A percentile compares a stretch with the other conserved stretches of the same genome.
These are phyloP conservation scores for Alternaria novae-zelandiae DNA, from an alignment of 2,329 filamentous ascomycete species.

Conservation along the genomic window DNA sequence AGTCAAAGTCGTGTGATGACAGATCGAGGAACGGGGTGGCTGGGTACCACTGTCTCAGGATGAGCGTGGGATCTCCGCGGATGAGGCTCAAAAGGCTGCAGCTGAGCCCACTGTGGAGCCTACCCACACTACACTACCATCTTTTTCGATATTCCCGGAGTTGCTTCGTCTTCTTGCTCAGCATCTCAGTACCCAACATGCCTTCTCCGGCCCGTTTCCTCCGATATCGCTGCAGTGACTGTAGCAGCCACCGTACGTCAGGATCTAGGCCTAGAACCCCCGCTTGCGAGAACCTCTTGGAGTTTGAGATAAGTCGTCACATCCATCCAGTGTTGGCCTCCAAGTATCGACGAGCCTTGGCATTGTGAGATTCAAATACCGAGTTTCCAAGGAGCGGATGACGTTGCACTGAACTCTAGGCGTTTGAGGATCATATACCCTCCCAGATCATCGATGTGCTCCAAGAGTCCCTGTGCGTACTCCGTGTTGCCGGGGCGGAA, in stretches of 20 bases:
- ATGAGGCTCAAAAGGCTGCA: background rate
- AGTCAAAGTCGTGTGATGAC: background rate
- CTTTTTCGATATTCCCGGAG: background rate
- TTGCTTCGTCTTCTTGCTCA: background rate
- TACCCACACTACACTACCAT: background rate
- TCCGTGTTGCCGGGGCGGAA: background rate
- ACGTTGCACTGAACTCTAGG: slow-evolving; percentile 8
- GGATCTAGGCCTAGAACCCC: background rate
- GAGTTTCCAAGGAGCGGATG: slow-evolving; percentile 4
- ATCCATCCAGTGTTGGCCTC: background rate
- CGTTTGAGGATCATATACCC: background rate
- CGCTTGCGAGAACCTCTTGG: background rate
- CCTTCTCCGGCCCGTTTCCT: slow-evolving; percentile 8
- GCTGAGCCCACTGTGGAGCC: slow-evolving; percentile 1
- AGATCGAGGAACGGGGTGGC: background rate
- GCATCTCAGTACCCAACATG: background rate
- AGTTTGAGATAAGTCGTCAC: background rate
- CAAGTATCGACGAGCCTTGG: background rate
- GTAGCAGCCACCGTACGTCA: slow-evolving; percentile 10
- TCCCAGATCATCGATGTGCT: background rate
- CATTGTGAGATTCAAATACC: background rate
- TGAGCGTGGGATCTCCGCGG: slow-evolving; percentile 7
- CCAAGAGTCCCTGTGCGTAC: background rate
- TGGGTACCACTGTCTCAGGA: background rate
- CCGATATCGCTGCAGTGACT: slow-evolving; percentile 18